Conservation (phyloP, 306 rosid genomes). For the Prosopis cineraria region DNA sequence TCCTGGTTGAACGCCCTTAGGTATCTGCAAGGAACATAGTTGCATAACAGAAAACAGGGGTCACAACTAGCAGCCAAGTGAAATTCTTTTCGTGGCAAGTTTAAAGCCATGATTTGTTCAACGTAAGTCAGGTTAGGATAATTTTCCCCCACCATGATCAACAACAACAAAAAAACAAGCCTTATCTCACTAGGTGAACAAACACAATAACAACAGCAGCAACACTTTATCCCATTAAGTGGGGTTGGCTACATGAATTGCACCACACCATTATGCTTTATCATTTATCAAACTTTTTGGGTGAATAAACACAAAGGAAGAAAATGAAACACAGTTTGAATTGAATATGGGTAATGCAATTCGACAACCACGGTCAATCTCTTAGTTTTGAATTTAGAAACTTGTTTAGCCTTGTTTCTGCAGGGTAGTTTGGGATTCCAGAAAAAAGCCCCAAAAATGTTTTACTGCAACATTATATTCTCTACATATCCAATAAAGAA, state of each 20-base stretch:
- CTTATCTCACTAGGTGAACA: no score
- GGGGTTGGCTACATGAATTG: no score
- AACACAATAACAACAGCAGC: no score
- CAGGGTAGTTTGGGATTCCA: not conserved
- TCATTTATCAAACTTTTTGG: no score
- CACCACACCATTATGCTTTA: no score
- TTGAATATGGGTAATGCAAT: slow-evolving; percentile 1
- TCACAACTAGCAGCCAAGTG: slow-evolving; percentile 9
- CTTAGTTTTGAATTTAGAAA: slow-evolving; percentile 9
- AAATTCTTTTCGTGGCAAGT: slow-evolving; percentile 10
- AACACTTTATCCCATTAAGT: no score
- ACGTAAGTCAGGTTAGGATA: slow-evolving; percentile 23
- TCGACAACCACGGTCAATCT: slow-evolving; percentile 11
- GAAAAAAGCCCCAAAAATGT: not conserved
- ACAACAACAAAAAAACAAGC: no score
- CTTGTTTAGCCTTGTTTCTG: not conserved
- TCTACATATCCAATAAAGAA: slow-evolving; percentile 10
- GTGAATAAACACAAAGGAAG: not conserved
- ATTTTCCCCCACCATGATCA: slow-evolving; percentile 14
- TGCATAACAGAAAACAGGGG: slow-evolving; percentile 38
- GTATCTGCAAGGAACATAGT: slow-evolving; percentile 66
- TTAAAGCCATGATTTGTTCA: slow-evolving; percentile 10
- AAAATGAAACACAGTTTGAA: not conserved
- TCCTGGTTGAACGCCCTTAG: slow-evolving; percentile 92
- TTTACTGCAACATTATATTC: slow-evolving; percentile 2